Conservation (phyloP, 352 stramenopile species). For the Phytopythium mirpurense region DNA sequence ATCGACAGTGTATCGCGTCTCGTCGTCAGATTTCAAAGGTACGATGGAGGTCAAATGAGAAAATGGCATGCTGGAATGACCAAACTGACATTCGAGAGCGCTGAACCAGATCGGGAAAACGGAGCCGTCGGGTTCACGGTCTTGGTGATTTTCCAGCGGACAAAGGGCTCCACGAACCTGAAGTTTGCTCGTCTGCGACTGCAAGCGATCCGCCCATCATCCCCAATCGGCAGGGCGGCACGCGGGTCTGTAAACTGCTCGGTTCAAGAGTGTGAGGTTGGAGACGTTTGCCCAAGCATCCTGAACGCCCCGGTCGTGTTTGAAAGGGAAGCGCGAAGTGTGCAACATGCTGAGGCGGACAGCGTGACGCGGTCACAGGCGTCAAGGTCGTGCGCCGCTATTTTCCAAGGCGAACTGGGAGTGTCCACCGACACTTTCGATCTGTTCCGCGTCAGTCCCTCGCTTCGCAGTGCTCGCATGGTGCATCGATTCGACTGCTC, state of each 20-base stretch:
- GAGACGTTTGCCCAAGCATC: constrained; percentile 12
- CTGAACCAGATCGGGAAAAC: constrained; percentile 45
- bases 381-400: constrained; percentile 1
- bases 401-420: constrained; percentile 5
- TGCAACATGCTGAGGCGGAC: neutral
- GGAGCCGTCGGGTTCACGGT: constrained; percentile 6
- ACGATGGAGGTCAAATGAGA: neutral
- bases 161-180: constrained; percentile 3
- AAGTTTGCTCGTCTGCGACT: constrained; percentile 4
- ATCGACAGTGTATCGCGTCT: constrained; percentile 51
- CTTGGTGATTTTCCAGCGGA: constrained; percentile 6
- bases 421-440: constrained; percentile 6
- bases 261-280: constrained; percentile 18
- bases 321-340: neutral
- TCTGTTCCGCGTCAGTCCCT: constrained; percentile 6
- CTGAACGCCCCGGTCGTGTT: constrained; percentile 5
- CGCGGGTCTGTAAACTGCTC: neutral
- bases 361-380: too few species aligned
- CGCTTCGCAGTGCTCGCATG: constrained; percentile 3
- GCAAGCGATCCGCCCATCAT: neutral
- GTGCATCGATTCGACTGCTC: constrained; percentile 2
- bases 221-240: neutral
- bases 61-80: neutral
- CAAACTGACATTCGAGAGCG: neutral
- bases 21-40: constrained; percentile 69